Base-by-base conservation (phyloP, 2,329 filamentous ascomycete species). In the Ophiostoma quercus region DNA sequence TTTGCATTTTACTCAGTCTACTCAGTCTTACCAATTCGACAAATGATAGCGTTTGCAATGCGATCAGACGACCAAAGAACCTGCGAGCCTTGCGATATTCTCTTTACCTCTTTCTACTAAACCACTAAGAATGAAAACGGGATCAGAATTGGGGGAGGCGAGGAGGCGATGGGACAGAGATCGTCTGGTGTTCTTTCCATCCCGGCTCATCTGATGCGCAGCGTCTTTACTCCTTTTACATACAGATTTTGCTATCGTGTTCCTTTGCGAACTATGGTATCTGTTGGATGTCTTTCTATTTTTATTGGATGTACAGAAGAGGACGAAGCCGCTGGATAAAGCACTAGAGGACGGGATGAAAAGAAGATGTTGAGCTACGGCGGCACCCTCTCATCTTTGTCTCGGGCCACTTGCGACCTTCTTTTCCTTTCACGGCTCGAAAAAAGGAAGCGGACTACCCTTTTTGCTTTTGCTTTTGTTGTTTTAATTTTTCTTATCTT, bases 401-500 rank as follows among this genome's bases (percentile, higher is more conserved):
- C 12, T 65, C 34, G 22, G 9, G 62, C 39, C 57, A n/a, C 57
- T 67, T 51, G n/a, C 22, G 29, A 6, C n/a, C 57, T 54, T 43
- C 14, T 51, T 63, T 34, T 68, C n/a, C 47, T 68, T 47, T 67
- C 65, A 67, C 43, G 67, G 39, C 41, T 32, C 51, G 39, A 43
- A 69, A 67, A 67, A 67, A 25, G 60, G 51, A 66, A 71, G 66
- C 70, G 57, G 70, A 69, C 68, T 69, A 71, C 70, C 70, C 63
- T 32, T 63, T 47, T 43, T 67, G 63, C 37, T 63, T 57, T 29
- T 47, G 47, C 25, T 60, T 62, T 71, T 71, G 57, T 60, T 69
- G 66, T 47, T 60, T 60, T 71, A 66, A 71, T 69, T 41, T 54
- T 63, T 60, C 12, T 65, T 57, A 19, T 62, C 66, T 62, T 62